Conservation (phyloP, 441 rosid species). For the Erodium moschatum region DNA sequence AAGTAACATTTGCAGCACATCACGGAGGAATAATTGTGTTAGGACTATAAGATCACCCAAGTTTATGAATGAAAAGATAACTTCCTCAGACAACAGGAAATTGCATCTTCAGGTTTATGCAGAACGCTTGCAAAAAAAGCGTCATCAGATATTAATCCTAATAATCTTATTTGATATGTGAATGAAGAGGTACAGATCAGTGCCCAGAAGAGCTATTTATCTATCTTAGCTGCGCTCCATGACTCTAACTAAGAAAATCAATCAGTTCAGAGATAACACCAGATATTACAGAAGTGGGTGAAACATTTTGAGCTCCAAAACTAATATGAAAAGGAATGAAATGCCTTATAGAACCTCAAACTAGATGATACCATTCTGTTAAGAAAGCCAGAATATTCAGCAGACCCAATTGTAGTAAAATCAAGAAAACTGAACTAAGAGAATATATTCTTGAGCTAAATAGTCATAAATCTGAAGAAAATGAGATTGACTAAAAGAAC, state of each 20-base stretch:
- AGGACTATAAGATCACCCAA: not conserved
- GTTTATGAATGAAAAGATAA: no score
- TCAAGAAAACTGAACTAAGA: constrained; percentile 2
- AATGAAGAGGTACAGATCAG: not conserved
- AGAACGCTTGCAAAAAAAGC: not conserved
- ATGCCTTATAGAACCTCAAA: constrained; percentile 1
- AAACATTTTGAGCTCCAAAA: not conserved
- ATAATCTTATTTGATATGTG: not conserved
- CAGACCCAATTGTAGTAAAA: constrained; percentile 15
- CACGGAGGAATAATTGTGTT: not conserved
- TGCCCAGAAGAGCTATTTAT: not conserved
- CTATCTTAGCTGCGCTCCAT: constrained; percentile 3
- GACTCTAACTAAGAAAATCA: constrained; percentile 1
- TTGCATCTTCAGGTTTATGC: not conserved
- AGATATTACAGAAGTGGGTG: not conserved
- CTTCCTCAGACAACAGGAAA: not conserved
- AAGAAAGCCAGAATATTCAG: constrained; percentile 10
- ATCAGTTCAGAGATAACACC: not conserved
- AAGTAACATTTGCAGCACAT: constrained; percentile 8
- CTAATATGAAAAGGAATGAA: not conserved
- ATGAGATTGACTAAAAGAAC: constrained; percentile 3
- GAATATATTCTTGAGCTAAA: not conserved
- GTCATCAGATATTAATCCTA: not conserved
- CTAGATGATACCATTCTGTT: not conserved
- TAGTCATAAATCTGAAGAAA: not conserved